Conservation (phyloP, 1,284 basidiomycete species). For the Pseudozyma flocculosa region DNA sequence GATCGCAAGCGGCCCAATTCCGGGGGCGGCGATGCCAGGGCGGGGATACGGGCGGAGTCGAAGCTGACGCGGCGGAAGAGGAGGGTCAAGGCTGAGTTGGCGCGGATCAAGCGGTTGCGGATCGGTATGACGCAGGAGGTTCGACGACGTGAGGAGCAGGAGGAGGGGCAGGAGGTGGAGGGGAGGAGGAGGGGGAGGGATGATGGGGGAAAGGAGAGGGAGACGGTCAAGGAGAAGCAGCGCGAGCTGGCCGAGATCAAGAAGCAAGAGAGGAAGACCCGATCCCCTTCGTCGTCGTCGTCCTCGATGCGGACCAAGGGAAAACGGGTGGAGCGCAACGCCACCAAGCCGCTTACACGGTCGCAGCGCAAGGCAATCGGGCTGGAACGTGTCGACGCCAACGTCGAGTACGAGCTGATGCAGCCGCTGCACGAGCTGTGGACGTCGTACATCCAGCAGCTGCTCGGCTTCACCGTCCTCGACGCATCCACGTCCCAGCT, state of each 20-base stretch:
- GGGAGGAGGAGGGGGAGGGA: too few species aligned
- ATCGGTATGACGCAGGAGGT: too few species aligned
- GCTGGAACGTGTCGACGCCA: slow-evolving; percentile 18
- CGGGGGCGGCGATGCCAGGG: slow-evolving; percentile 16
- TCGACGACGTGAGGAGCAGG: too few species aligned
- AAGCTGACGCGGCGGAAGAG: slow-evolving; percentile 23
- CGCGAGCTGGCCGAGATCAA: slow-evolving; percentile 22
- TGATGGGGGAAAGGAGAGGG: too few species aligned
- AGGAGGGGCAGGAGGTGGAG: too few species aligned
- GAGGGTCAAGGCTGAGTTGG: slow-evolving; percentile 16
- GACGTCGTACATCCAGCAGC: slow-evolving; percentile 36
- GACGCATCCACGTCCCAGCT: slow-evolving; percentile 14
- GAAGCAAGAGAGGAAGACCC: too few species aligned
- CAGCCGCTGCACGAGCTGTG: slow-evolving; percentile 32
- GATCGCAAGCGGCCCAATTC: slow-evolving; percentile 29
- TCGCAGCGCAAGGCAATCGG: slow-evolving; percentile 27
- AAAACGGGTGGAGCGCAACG: slow-evolving; percentile 17
- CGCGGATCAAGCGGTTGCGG: background rate
- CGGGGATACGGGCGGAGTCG: slow-evolving; percentile 12
- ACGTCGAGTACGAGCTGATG: slow-evolving; percentile 24
- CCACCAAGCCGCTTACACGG: slow-evolving; percentile 16
- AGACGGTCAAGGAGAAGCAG: too few species aligned
- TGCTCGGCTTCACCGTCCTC: slow-evolving; percentile 29
- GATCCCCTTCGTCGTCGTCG: too few species aligned
- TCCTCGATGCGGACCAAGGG: too few species aligned